Conservation (phyloP, 257 asterid genomes). For the Solanum boliviense region DNA sequence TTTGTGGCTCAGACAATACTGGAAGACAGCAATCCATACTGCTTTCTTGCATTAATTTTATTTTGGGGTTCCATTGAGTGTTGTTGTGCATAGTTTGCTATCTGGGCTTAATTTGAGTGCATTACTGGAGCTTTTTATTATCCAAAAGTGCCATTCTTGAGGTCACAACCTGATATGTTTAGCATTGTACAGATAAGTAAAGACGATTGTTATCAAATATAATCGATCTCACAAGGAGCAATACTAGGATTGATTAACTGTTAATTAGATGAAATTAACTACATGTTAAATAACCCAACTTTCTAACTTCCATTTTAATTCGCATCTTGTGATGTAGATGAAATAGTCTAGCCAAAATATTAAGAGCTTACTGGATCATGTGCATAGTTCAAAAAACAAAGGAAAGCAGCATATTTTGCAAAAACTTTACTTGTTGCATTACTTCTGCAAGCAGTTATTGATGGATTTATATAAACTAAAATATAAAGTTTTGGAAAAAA, state of each 20-base stretch:
- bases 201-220: background rate
- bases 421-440: background rate
- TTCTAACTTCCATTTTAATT: background rate
- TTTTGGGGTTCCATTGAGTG: conserved; percentile 12
- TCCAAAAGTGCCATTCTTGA: background rate
- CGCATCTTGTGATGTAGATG: background rate
- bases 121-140: background rate
- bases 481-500: background rate
- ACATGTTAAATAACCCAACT: background rate
- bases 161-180: background rate
- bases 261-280: background rate
- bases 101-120: background rate
- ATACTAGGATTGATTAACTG: background rate
- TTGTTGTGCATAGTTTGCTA: background rate
- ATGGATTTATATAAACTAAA: background rate
- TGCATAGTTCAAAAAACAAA: background rate
- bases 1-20: conserved; percentile 6
- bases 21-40: conserved; percentile 16
- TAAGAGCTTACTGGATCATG: background rate
- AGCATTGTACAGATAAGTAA: background rate
- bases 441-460: background rate
- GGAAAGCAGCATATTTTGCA: background rate
- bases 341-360: background rate
- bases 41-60: conserved; percentile 11
- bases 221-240: background rate